Base-by-base conservation (phyloP, 139 green algal species). In the Astrephomene gubernaculifera region DNA sequence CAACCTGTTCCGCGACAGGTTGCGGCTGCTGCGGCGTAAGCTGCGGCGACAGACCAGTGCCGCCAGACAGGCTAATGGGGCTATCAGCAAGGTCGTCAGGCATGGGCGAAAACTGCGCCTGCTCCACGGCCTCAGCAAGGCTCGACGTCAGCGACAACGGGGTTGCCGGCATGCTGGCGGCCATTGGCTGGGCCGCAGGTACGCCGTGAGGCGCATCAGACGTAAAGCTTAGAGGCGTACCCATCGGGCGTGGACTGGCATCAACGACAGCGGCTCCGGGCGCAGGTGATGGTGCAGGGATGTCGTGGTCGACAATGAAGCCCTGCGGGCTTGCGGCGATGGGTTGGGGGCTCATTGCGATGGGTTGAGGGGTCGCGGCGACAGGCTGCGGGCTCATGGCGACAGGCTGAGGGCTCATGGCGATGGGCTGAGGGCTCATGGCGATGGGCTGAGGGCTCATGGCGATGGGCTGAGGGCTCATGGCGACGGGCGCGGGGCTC, bases 21-120 rank as follows among this genome's bases (percentile, higher is more conserved):
- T 38, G 68, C 68, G 35, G 39, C 38, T 57, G 68, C 21, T 24
- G 38, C 36, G 68, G 68, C 4, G 65, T 49, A 8, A 49, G 33
- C 54, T 63, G 76, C 6, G 57, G 76, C 5, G 60, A 73, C 17
- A 49, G 1, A 17, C 10, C 60, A 14, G 27, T 38, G 1, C 2
- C 74, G 22, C 41, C 60, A 25, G 38, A 41, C 4, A 83, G 60
- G 76, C 76, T 83, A 41, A 72, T 61, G 38, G 76, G 76, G 76
- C 76, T 83, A 29, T n/a, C 36, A 4, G 21, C 52, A 9, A 4
- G 27, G 33, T 82, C 75, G 29, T 83, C 76, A 0, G 76, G 60
- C 60, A 83, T 63, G 39, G 76, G 76, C 5, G 76, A 83, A n/a
- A 83, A 73, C 9, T 57, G 8, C 1, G 74, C 74, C 22, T 61